These are phyloP conservation scores for Boletus rex-veris DNA, from an alignment of 768 basidiomycete genomes.

Conservation along the genomic window DNA sequence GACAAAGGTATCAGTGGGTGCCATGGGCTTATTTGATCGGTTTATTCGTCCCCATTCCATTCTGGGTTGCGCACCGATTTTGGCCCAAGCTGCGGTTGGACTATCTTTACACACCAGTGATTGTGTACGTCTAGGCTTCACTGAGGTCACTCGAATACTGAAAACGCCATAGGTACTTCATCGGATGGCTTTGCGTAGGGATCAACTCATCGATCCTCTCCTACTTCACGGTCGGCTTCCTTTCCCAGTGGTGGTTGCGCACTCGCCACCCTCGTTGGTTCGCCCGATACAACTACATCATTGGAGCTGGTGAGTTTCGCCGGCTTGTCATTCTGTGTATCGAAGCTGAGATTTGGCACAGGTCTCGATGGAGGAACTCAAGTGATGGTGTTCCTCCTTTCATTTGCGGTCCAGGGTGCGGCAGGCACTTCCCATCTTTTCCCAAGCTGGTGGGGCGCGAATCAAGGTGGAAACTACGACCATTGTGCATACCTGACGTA, in stretches of 20 bases:
- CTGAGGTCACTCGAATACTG: not conserved
- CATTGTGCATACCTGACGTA: constrained; percentile 23
- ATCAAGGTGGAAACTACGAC: constrained; percentile 44
- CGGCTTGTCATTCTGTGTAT: not conserved
- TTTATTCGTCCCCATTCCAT: constrained; percentile 38
- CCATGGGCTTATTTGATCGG: constrained; percentile 37
- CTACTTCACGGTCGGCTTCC: constrained; percentile 48
- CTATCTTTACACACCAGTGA: constrained; percentile 34
- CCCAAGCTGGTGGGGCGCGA: constrained; percentile 58
- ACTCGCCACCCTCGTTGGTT: constrained; percentile 63
- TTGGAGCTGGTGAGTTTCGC: constrained; percentile 49
- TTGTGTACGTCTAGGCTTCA: constrained; percentile 16
- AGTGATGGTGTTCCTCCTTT: constrained; percentile 54
- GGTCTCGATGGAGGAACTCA: constrained; percentile 40
- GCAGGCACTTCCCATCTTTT: constrained; percentile 47
- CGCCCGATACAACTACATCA: constrained; percentile 61
- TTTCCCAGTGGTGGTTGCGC: constrained; percentile 60
- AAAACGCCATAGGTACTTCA: constrained; percentile 30
- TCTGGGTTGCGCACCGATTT: constrained; percentile 38
- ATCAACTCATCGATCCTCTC: constrained; percentile 51
- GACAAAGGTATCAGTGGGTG: constrained; percentile 38
- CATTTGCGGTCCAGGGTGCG: constrained; percentile 51
- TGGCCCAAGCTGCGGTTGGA: constrained; percentile 33
- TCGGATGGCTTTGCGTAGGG: constrained; percentile 47
- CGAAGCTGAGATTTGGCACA: constrained; percentile 5